phyloP scores from a whole-genome alignment of 768 basidiomycete genomes.

The Leccinum fibrillosum region DNA sequence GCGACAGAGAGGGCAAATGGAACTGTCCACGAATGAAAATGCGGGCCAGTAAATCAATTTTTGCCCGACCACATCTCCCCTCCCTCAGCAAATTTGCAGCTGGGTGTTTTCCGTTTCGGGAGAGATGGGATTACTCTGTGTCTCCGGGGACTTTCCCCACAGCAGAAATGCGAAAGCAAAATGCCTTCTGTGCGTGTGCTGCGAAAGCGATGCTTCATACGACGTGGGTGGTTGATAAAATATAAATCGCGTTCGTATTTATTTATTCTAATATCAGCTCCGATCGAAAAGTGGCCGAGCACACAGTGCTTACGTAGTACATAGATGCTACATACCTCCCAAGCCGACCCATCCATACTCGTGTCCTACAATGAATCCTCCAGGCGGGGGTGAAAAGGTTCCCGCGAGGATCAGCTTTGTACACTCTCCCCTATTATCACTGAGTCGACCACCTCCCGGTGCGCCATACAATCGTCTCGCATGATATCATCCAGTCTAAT shows the following conservation, averaged over 20 bases:
- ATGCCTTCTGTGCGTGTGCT: constrained; percentile 69
- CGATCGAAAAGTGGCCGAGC: constrained; percentile 15
- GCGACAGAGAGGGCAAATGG: constrained; percentile 60
- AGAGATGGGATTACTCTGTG: constrained; percentile 60
- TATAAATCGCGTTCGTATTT: constrained; percentile 13
- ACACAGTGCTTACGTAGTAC: not conserved
- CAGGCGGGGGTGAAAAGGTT: constrained; percentile 9
- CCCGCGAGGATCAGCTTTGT: constrained; percentile 20
- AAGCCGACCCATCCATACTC: not conserved
- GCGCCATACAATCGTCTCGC: not conserved
- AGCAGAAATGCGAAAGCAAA: constrained; percentile 50
- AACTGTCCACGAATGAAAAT: constrained; percentile 19
- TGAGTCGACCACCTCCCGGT: constrained; percentile 24
- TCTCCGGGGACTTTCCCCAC: constrained; percentile 96
- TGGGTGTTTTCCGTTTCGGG: constrained; percentile 68
- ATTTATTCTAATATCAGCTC: constrained; percentile 14
- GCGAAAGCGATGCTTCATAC: constrained; percentile 84
- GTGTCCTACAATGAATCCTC: constrained; percentile 18
- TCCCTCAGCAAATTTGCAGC: constrained; percentile 68
- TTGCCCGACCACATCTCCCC: constrained; percentile 46
- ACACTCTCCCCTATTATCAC: constrained; percentile 25
- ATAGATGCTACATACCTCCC: not conserved
- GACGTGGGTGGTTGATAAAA: constrained; percentile 38
- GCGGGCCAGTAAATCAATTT: constrained; percentile 39
- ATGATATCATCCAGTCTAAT: not conserved